Percentiles rank a stretch among this genome's conserved stretches.
Conservation (phyloP, 1,284 basidiomycete genomes). For the Rhodotorula sp. region DNA sequence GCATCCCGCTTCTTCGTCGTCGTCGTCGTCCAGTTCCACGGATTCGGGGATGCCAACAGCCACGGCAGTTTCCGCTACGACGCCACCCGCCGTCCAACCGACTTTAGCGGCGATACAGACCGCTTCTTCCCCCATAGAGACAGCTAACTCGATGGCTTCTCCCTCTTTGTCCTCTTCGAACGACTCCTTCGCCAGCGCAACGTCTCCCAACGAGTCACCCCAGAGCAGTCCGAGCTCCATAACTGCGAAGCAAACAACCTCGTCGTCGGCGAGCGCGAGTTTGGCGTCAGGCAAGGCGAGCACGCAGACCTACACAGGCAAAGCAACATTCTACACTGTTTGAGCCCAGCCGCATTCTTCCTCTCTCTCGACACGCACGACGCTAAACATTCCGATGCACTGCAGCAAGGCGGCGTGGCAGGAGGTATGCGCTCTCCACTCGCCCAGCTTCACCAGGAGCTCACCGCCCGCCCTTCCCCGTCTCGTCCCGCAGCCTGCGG, state of each 20-base stretch:
- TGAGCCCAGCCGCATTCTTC: neutral
- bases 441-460: too few species aligned
- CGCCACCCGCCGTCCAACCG: too few species aligned
- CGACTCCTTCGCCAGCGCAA: neutral
- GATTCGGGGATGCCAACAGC: neutral
- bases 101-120: too few species aligned
- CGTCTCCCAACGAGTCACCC: neutral
- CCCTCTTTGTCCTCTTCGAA: neutral
- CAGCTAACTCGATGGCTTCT: too few species aligned
- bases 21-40: neutral
- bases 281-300: neutral
- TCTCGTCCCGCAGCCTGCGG: constrained; percentile 39
- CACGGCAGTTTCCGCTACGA: neutral
- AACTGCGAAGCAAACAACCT: too few species aligned
- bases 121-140: too few species aligned
- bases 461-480: neutral
- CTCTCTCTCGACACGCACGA: too few species aligned
- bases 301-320: neutral
- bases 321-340: constrained; percentile 9
- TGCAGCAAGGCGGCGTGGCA: neutral
- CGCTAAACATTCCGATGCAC: too few species aligned
- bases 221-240: neutral
- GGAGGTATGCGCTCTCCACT: neutral
- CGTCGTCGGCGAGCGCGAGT: neutral
- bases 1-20: neutral